A percentile compares a stretch with the other conserved stretches of the same genome.
phyloP scores from a whole-genome alignment of 176 grass and related monocot species.

The Pontederia crassipes region DNA sequence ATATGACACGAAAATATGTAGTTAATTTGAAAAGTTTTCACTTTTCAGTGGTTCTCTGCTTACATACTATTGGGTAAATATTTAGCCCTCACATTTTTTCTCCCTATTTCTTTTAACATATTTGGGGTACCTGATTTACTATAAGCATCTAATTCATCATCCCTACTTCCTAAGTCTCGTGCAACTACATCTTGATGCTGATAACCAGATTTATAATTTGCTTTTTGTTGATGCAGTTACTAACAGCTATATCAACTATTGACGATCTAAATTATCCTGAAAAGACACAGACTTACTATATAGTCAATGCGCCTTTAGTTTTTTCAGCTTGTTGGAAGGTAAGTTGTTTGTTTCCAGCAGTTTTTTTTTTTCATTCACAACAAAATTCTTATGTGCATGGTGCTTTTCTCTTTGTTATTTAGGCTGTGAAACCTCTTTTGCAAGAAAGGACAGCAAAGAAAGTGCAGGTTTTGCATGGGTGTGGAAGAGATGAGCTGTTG shows the following conservation, averaged over 20 bases:
- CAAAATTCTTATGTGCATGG: background rate
- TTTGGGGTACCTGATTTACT: too few species aligned
- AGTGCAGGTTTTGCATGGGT: slow-evolving; percentile 58
- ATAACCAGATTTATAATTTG: too few species aligned
- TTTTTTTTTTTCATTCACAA: background rate
- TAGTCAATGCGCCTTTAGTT: slow-evolving; percentile 86
- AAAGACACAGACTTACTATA: slow-evolving; percentile 76
- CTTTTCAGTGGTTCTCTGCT: background rate
- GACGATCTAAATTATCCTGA: slow-evolving; percentile 97
- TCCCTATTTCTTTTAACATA: too few species aligned
- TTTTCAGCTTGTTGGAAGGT: slow-evolving; percentile 96
- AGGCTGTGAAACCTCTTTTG: slow-evolving; percentile 90
- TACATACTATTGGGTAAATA: too few species aligned
- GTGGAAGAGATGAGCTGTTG: slow-evolving; percentile 70
- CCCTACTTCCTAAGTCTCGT: too few species aligned
- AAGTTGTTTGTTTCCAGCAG: background rate
- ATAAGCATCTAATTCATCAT: too few species aligned
- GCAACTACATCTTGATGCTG: too few species aligned
- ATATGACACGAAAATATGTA: background rate
- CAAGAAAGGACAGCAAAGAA: slow-evolving; percentile 89
- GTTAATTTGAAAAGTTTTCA: background rate
- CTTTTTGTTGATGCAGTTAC: slow-evolving; percentile 37
- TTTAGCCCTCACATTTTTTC: too few species aligned
- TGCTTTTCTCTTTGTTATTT: slow-evolving; percentile 16
- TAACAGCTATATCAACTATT: slow-evolving; percentile 73